Conservation (phyloP, 1,284 basidiomycete species). For the Marasmius fiardii region DNA sequence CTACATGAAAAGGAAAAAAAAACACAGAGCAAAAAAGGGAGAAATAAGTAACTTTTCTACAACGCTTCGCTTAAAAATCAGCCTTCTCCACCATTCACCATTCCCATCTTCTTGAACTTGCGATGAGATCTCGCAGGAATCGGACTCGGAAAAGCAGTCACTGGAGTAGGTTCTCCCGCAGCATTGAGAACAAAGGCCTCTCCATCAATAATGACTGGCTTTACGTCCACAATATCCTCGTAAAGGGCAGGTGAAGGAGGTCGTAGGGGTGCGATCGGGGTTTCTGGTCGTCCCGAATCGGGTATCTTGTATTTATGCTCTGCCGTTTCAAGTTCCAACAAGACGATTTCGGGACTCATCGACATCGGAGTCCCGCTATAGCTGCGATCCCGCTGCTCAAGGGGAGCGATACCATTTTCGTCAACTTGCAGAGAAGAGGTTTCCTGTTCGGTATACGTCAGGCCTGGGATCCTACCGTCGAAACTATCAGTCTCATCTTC, state of each 20-base stretch:
- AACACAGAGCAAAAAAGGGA: too few species aligned
- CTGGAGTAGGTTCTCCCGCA: neutral
- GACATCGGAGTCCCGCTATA: constrained; percentile 1
- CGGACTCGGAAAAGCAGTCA: neutral
- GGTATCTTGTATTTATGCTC: neutral
- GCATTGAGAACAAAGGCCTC: neutral
- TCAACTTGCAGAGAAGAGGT: neutral
- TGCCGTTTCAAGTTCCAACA: neutral
- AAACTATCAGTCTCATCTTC: neutral
- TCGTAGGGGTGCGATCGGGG: neutral
- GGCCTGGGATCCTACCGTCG: neutral
- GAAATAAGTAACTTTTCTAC: too few species aligned
- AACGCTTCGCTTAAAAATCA: too few species aligned
- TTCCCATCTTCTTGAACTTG: neutral
- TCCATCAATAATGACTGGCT: neutral
- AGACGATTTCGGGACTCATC: neutral
- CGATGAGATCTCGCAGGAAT: neutral
- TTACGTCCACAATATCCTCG: neutral
- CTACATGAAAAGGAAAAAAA: too few species aligned
- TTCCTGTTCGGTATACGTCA: neutral
- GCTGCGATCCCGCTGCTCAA: neutral
- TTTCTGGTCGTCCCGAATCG: neutral
- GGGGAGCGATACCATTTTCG: neutral
- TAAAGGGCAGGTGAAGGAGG: neutral
- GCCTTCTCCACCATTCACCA: neutral